These are phyloP conservation scores for Aurantiochytrium sp. DNA, from an alignment of 108 stramenopile species.

Conservation along the genomic window DNA sequence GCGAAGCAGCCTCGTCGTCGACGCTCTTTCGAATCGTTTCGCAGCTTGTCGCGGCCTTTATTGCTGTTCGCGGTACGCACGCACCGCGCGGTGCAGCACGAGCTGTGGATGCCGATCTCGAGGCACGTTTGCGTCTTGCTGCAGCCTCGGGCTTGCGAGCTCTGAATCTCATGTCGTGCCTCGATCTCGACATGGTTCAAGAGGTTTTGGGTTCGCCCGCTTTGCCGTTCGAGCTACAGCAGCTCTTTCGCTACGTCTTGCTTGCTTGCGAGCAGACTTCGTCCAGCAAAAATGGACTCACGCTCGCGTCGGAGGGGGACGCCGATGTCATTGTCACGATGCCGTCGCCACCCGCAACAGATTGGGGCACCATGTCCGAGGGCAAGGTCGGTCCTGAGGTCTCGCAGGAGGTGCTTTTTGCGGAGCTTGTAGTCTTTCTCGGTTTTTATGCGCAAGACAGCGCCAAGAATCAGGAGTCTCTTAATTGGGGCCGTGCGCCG, in stretches of 20 bases:
- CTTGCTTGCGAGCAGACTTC: neutral
- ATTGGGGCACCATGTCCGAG: neutral
- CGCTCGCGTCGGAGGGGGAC: neutral
- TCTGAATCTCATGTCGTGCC: neutral
- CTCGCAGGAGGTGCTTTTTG: neutral
- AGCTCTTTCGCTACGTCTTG: slow-evolving; percentile 10
- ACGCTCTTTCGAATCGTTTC: neutral
- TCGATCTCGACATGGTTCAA: neutral
- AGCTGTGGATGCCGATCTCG: neutral
- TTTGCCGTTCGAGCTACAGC: neutral
- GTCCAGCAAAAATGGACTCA: too few species aligned
- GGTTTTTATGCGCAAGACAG: neutral
- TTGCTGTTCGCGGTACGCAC: neutral
- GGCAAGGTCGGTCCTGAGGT: neutral
- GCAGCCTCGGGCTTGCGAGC: neutral
- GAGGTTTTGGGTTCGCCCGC: neutral
- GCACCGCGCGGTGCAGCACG: neutral
- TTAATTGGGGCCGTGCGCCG: neutral
- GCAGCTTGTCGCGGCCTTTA: neutral
- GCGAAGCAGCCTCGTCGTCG: neutral
- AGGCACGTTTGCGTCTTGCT: neutral
- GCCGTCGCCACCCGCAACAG: neutral
- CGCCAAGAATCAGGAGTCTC: neutral
- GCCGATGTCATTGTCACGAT: neutral
- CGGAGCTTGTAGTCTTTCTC: neutral